Percentiles rank a stretch among this genome's conserved stretches.
phyloP scores from a whole-genome alignment of 768 basidiomycete species.

The Hemileccinum impolitum region DNA sequence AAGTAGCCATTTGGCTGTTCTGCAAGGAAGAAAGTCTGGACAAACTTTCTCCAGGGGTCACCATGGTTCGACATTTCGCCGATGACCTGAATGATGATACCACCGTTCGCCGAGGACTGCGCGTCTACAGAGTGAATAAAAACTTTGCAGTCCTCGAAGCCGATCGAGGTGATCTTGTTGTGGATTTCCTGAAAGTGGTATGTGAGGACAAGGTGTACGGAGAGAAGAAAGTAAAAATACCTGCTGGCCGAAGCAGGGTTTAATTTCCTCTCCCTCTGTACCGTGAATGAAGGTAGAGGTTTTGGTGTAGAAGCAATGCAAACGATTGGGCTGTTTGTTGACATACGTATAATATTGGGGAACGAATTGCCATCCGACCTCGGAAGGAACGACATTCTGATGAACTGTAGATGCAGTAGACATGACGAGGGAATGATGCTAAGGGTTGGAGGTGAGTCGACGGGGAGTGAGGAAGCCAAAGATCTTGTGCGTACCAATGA shows the following conservation, averaged over 20 bases:
- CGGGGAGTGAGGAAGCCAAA: neutral
- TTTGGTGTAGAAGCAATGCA: slow-evolving; percentile 99
- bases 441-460: neutral
- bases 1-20: slow-evolving; percentile 99
- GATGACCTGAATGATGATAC: slow-evolving; percentile 98
- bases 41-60: slow-evolving; percentile 96
- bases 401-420: slow-evolving; percentile 45
- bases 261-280: slow-evolving; percentile 92
- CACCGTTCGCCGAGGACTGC: slow-evolving; percentile 89
- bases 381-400: slow-evolving; percentile 77
- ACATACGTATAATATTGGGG: slow-evolving; percentile 99
- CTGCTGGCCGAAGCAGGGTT: slow-evolving; percentile 90
- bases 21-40: slow-evolving; percentile 99
- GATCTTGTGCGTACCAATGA: slow-evolving; percentile 19
- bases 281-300: slow-evolving; percentile 96
- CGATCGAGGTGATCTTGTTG: slow-evolving; percentile 90
- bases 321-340: slow-evolving; percentile 93
- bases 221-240: slow-evolving; percentile 42
- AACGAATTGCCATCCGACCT: slow-evolving; percentile 99
- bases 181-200: slow-evolving; percentile 78
- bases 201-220: slow-evolving; percentile 3
- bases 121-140: slow-evolving; percentile 99
- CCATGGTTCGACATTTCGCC: slow-evolving; percentile 97
- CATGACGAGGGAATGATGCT: slow-evolving; percentile 36
- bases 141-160: slow-evolving; percentile 96